phyloP scores from a whole-genome alignment of 2,329 filamentous ascomycete species.

The Orbilia ellipsospora region DNA sequence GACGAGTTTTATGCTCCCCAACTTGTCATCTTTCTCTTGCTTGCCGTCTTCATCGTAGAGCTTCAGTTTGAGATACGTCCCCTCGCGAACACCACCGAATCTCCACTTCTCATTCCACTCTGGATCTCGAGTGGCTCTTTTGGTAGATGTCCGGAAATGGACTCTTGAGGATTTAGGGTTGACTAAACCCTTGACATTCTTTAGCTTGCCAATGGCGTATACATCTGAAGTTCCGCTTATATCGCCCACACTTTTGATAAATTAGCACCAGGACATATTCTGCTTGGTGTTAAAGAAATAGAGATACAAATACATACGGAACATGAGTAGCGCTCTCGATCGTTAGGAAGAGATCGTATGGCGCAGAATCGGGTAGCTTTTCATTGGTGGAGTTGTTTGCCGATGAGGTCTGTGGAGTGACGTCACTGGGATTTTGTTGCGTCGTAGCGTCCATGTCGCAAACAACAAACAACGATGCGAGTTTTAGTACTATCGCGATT shows the following conservation, averaged over 20 bases:
- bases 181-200: constrained; percentile 46
- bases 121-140: constrained; percentile 44
- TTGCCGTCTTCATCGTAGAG: constrained; percentile 46
- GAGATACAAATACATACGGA: constrained; percentile 16
- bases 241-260: constrained; percentile 41
- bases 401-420: constrained; percentile 34
- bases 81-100: constrained; percentile 41
- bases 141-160: constrained; percentile 49
- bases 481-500: not conserved
- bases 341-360: constrained; percentile 38
- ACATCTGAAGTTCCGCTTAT: constrained; percentile 41
- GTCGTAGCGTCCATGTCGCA: constrained; percentile 14
- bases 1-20: constrained; percentile 48
- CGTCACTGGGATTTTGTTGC: constrained; percentile 20
- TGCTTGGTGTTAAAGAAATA: not conserved
- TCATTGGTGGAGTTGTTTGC: constrained; percentile 25
- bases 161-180: constrained; percentile 33
- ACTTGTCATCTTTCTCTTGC: constrained; percentile 35
- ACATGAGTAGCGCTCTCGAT: constrained; percentile 42
- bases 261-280: not conserved
- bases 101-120: constrained; percentile 50
- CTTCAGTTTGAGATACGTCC: constrained; percentile 53
- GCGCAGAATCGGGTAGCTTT: constrained; percentile 18
- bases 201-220: constrained; percentile 53
- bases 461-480: not conserved